Base-by-base conservation (phyloP, 1,139 yeast species). In the Lodderomyces elongisporus region DNA sequence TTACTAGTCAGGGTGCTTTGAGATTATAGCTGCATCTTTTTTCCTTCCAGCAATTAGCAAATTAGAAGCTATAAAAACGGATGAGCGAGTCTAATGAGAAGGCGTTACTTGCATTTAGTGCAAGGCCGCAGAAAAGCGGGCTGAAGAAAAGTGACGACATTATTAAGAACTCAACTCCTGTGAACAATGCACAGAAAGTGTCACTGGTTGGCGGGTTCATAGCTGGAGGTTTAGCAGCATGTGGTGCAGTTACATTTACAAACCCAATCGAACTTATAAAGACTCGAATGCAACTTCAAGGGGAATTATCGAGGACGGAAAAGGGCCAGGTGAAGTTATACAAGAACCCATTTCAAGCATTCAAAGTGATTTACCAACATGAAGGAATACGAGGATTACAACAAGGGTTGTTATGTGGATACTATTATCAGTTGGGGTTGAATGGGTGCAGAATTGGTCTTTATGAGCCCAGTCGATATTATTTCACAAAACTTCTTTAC, bases 211-310 rank as follows among this genome's bases (percentile, higher is more conserved):
- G 96, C 17, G 95, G 96, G 3, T 88, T 89, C 49, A 53, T 81
- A 4, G 96, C 96, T 10, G 98, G 97, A 4, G 96, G 95, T 5
- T 46, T 87, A 8, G 98, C 98, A 1, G 96, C 97, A 3, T 89
- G 97, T 63, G 94, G 95, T 34, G 97, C 98, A 0, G 98, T 91
- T 25, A 91, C 96, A 0, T 83, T 89, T 56, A 89, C 97, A 8
- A 91, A 91, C 53, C 98, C 98, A 6, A 83, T 91, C 40, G 98
- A 91, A 54, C 69, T 91, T 44, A 87, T 89, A 51, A 91, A 91
- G 62, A 91, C 94, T 3, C 70, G 97, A 59, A 85, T 91, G 95
- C 98, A 91, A 58, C 67, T 91, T 27, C 96, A 91, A 60, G 98
- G 98, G 36, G 97, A 91, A 58, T 67, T 91, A 34, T 65, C 79